Base-by-base conservation (phyloP, 768 basidiomycete genomes). In the Xerocomus spinulosus region DNA sequence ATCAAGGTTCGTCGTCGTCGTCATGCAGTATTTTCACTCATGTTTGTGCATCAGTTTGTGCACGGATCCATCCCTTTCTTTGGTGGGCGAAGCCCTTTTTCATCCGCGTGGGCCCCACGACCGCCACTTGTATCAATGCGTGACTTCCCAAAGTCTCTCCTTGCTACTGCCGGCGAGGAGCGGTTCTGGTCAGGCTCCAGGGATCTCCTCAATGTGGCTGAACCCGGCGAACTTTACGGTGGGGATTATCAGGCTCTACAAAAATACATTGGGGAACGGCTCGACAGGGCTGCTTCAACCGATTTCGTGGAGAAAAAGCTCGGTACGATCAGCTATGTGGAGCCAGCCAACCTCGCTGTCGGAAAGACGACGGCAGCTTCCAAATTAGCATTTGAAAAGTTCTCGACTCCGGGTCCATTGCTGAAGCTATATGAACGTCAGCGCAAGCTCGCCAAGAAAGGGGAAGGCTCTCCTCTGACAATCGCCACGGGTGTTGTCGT, bases 101-200 rank as follows among this genome's bases (percentile, higher is more conserved):
- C 33, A 33, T 57, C 55, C 12, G 56, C 56, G 2, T 57, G 56
- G 56, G 53, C 43, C n/a, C 56, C 56, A 20, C 46, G 38, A 6
- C 56, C 56, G 2, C 37, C 39, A 18, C 21, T 29, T 4, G 35
- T 12, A 5, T 33, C 54, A 20, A 49, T 58, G 46, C 57, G 57
- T 1, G 43, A 44, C 13, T 58, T 53, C 30, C 57, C 57, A 2
- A 26, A 36, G 15, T 51, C 57, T 13, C 14, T 58, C 4, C 13
- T 44, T 3, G 33, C 39, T 2, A 44, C 47, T 24, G 42, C 33
- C 0, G 14, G 9, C 15, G 21, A 32, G 9, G 47, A 49, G 5
- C 3, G 32, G n/a, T 49, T 52, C 18, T 52, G 51, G 51, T 14
- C 17, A 8, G 26, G 49, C 2, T 38, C 32, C 18, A 36, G n/a